These are phyloP conservation scores for Leccinum variabile DNA, from an alignment of 1,284 basidiomycete genomes.

Conservation along the genomic window DNA sequence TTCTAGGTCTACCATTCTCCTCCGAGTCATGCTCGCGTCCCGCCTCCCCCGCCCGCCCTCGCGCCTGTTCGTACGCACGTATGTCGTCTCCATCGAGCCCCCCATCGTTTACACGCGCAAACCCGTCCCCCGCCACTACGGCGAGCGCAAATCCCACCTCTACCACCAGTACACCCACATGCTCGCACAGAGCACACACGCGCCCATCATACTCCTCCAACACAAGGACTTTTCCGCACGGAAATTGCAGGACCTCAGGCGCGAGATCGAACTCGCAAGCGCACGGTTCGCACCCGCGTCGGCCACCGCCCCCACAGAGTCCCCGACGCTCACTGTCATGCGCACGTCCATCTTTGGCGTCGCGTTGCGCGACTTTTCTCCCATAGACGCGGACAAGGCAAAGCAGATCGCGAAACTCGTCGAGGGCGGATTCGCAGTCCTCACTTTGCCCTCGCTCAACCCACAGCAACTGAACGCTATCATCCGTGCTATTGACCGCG, in stretches of 20 bases:
- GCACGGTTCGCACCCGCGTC: conserved; percentile 45
- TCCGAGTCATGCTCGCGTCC: conserved; percentile 9
- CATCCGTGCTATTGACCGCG: conserved; percentile 66
- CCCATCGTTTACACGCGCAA: conserved; percentile 53
- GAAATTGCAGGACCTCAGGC: conserved; percentile 61
- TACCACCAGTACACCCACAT: conserved; percentile 72
- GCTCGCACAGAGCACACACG: conserved; percentile 50
- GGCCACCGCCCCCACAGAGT: conserved; percentile 28
- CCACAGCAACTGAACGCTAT: conserved; percentile 69
- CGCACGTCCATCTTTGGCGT: conserved; percentile 73
- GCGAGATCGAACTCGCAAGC: conserved; percentile 59
- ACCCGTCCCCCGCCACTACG: conserved; percentile 59
- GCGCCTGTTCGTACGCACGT: conserved; percentile 28
- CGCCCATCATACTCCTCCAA: conserved; percentile 69
- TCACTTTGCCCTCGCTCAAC: conserved; percentile 65
- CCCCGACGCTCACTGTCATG: conserved; percentile 61
- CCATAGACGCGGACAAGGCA: conserved; percentile 49
- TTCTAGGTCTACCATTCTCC: not conserved
- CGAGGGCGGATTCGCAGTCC: conserved; percentile 61
- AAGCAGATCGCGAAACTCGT: conserved; percentile 54
- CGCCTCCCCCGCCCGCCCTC: conserved; percentile 1
- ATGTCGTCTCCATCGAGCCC: conserved; percentile 61
- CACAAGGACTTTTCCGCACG: conserved; percentile 69
- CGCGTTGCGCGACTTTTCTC: conserved; percentile 58
- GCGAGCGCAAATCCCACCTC: conserved; percentile 71